Conservation (phyloP, 345 rosid genomes). For the Theobroma cacao region DNA sequence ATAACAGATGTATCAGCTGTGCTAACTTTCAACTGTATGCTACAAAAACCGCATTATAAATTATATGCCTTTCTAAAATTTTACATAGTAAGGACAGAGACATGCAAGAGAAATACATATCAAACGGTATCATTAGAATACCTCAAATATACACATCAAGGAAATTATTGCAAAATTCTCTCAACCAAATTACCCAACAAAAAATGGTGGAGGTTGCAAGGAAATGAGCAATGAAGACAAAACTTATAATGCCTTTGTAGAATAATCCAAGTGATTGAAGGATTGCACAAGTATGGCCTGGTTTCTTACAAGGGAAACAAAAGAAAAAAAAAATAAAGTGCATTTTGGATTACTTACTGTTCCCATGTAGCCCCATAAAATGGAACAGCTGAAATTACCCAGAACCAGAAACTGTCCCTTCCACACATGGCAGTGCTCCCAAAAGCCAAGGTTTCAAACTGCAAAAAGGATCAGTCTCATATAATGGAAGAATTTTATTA, state of each 20-base stretch:
- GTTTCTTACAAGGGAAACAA: background rate
- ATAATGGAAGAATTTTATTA: background rate
- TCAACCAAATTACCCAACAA: background rate
- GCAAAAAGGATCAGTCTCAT: slow-evolving; percentile 15
- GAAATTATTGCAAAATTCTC: background rate
- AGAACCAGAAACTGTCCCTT: slow-evolving; percentile 84
- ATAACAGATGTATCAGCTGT: slow-evolving; percentile 10
- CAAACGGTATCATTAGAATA: background rate
- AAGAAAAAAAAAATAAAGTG: background rate
- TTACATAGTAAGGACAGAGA: background rate
- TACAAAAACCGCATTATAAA: background rate
- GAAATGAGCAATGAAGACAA: background rate
- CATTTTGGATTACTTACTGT: slow-evolving; percentile 50
- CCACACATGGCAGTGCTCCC: slow-evolving; percentile 98
- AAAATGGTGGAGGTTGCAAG: background rate
- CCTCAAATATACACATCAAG: background rate
- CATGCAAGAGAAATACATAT: slow-evolving; percentile 1
- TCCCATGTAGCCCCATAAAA: slow-evolving; percentile 98
- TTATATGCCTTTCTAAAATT: background rate
- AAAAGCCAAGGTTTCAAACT: slow-evolving; percentile 88
- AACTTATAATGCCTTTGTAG: background rate
- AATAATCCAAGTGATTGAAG: background rate
- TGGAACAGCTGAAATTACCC: slow-evolving; percentile 95
- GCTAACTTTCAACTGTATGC: background rate
- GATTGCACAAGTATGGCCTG: background rate